Evolutionary conservation across 1,284 basidiomycete genomes (phyloP).

Genomic region (Psilocybe mexicana): DNA sequence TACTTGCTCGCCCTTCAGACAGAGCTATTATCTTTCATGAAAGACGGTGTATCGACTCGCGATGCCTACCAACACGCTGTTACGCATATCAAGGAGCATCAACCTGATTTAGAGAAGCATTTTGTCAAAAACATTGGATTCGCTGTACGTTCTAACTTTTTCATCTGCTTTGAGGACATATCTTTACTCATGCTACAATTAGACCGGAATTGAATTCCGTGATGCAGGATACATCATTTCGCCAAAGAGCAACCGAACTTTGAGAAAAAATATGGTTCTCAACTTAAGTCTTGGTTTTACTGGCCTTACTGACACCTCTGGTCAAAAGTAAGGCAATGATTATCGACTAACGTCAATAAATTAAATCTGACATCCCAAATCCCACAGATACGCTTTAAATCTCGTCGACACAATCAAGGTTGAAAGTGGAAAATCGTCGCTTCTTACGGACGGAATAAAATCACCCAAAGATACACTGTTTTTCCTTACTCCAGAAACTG

Average conservation of each 20-base stretch:
- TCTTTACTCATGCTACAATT: conserved; percentile 17
- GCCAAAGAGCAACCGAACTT: conserved; percentile 71
- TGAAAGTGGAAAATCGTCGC: conserved; percentile 64
- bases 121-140: conserved; percentile 94
- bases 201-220: conserved; percentile 95
- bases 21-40: conserved; percentile 77
- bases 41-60: conserved; percentile 76
- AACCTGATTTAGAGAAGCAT: conserved; percentile 78
- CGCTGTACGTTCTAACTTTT: conserved; percentile 55
- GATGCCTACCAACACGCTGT: conserved; percentile 83
- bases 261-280: conserved; percentile 85
- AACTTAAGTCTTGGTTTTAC: conserved; percentile 85
- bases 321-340: conserved; percentile 61
- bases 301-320: conserved; percentile 75
- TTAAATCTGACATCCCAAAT: not conserved
- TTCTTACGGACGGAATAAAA: conserved; percentile 85
- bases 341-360: not conserved
- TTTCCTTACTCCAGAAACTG: conserved; percentile 69
- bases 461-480: conserved; percentile 87
- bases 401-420: conserved; percentile 89
- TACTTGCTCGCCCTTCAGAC: conserved; percentile 79
- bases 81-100: conserved; percentile 75
- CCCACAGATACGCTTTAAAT: conserved; percentile 80
- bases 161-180: not conserved
- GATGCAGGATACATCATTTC: conserved; percentile 86